Percentiles rank a stretch among this genome's conserved stretches.
Conservation (phyloP, 257 asterid species). For the Nicotiana noctiflora region DNA sequence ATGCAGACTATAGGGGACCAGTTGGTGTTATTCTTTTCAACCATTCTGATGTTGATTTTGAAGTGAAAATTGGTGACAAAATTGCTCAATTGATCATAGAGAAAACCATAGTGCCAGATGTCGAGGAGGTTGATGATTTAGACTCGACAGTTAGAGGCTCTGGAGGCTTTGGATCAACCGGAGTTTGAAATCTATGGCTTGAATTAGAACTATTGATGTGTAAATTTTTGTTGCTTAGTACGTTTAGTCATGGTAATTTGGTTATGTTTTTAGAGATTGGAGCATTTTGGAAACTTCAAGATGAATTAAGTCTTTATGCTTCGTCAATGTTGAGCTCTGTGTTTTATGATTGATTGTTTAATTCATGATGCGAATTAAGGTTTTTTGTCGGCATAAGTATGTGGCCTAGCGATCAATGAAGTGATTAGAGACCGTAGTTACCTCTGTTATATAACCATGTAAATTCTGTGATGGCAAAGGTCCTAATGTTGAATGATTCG, state of each 20-base stretch:
- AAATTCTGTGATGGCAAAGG: background rate
- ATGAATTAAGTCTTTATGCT: background rate
- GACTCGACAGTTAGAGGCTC: constrained; percentile 34
- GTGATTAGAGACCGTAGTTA: no score
- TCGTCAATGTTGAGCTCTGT: no score
- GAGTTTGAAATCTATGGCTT: constrained; percentile 14
- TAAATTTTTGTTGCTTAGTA: background rate
- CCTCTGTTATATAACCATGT: background rate
- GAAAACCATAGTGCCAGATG: constrained; percentile 30
- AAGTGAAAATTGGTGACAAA: constrained; percentile 34
- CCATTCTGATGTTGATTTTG: constrained; percentile 36
- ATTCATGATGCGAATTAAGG: background rate
- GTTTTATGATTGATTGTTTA: background rate
- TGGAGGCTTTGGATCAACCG: constrained; percentile 42
- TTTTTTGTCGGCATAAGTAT: background rate
- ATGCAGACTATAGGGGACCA: constrained; percentile 60
- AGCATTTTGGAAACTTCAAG: background rate
- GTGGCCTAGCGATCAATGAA: no score
- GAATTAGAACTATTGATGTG: background rate
- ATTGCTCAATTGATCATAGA: constrained; percentile 38
- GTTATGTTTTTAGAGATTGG: background rate
- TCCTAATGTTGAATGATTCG: background rate
- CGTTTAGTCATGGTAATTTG: no score
- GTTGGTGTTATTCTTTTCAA: constrained; percentile 41
- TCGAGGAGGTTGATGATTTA: constrained; percentile 32